Base-by-base conservation (phyloP, 768 basidiomycete genomes). In the Galerina marginata region DNA sequence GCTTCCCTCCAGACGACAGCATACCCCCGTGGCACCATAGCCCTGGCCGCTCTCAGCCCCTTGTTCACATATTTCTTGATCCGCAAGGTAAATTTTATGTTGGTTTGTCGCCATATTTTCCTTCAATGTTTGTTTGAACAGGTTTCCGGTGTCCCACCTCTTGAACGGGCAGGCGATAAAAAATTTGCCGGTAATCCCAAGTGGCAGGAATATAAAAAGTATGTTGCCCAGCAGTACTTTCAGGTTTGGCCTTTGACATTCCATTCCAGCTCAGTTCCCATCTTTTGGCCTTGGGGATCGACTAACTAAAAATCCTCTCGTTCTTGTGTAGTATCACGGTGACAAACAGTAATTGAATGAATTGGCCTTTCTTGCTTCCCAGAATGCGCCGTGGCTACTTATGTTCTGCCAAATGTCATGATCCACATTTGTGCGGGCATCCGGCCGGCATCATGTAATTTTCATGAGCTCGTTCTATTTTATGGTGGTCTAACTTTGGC, bases 131-230 rank as follows among this genome's bases (percentile, higher is more conserved):
- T 40, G n/a, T 50, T 56, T 7, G 65, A 56, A 65, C 20, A 88
- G 81, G 78, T 82, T 4, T 88, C 88, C 6, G 89, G 89, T 15
- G 84, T 92, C n/a, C 91, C 90, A 2, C 83, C 84, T 2, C 80
- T 92, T 15, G 91, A 92, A 75, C 73, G 71, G 48, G 71, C 79
- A 4, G 84, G 80, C 3, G 78, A 89, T 64, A 82, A 83, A 73
- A 85, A 81, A 67, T 87, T 79, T 61, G 82, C 80, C 0, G 69
- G 76, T 15, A 83, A 89, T 66, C 77, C 77, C 0, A 79, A 80
- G 55, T 90, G 85, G 82, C 72, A 80, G 60, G 73, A 81, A 52
- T 89, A 89, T 69, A 88, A 87, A 68, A 73, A 74, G 86, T 86
- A 57, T 50, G 20, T 76, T 74, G 6, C 10, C 23, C 15, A 15